These are phyloP conservation scores for Mycena polygramma DNA, from an alignment of 768 basidiomycete genomes.

Conservation along the genomic window DNA sequence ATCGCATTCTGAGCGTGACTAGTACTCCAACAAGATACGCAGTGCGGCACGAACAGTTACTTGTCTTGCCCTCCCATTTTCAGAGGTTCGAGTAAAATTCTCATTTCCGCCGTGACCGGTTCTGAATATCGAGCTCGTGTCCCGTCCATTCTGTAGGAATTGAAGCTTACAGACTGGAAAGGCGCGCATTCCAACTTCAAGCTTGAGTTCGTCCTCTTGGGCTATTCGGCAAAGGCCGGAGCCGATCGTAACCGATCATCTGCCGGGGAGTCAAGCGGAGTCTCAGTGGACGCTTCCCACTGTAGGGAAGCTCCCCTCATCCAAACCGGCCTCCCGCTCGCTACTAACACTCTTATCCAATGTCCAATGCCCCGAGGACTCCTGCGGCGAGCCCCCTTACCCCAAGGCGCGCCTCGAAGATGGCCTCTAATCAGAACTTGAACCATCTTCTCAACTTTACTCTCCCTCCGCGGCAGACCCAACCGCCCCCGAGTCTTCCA, in stretches of 20 bases:
- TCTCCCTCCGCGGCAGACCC: slow-evolving; percentile 86
- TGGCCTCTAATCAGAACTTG: slow-evolving; percentile 75
- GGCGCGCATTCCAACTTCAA: too few species aligned
- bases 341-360: slow-evolving; percentile 38
- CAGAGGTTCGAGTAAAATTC: too few species aligned
- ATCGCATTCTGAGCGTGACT: too few species aligned
- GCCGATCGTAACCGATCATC: slow-evolving; percentile 33
- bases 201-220: too few species aligned
- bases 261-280: slow-evolving; percentile 37
- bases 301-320: slow-evolving; percentile 60
- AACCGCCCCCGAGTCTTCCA: slow-evolving; percentile 68
- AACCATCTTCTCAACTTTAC: slow-evolving; percentile 96
- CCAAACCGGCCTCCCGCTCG: slow-evolving; percentile 32
- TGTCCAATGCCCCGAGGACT: slow-evolving; percentile 54
- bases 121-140: too few species aligned
- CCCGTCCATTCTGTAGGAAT: too few species aligned
- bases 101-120: too few species aligned
- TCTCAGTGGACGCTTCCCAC: slow-evolving; percentile 51
- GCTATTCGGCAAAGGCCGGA: slow-evolving; percentile 19
- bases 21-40: too few species aligned
- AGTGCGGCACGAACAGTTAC: too few species aligned
- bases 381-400: slow-evolving; percentile 48
- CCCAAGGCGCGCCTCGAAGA: slow-evolving; percentile 76
- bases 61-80: too few species aligned
- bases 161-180: too few species aligned